Evolutionary conservation across 2,329 filamentous ascomycete species (phyloP), one percentile per base, ranked within the genome.

Genomic region (Diaporthe batatas): DNA sequence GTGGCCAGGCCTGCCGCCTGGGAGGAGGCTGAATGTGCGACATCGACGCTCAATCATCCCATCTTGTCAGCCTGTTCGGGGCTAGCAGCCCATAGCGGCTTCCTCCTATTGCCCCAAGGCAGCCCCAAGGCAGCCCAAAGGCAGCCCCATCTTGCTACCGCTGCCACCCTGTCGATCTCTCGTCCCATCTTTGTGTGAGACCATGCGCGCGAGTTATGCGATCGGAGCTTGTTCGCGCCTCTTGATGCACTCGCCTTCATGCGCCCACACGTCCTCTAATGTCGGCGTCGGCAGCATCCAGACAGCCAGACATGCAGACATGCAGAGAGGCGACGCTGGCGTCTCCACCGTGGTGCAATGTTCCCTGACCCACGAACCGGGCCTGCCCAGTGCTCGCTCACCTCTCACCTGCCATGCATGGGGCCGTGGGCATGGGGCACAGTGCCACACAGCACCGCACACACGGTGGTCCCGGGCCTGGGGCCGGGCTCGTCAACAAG

Each of bases 11-110:
- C 39, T 49, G 58, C 71, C 71, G 65, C 62, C 44, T 44, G 51
- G 62, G 55, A 51, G 32, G 62, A 67, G 62, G 62, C 62, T 69
- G 39, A 49, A 74, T 72, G 72, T 74, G 70, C 72, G 72, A 72
- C 72, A 67, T 59, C 65, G 58, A 44, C 69, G 64, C 55, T 72
- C 69, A 71, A 57, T 65, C 64, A 44, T 68, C 70, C 42, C 62
- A 72, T 72, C 51, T 69, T 36, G n/a, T 68, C 62, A 72, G 69
- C 51, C 62, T 36, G n/a, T 68, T 36, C 14, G 36, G 47, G 51
- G 58, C 53, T 62, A 57, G 68, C 47, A 59, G 65, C 32, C 57
- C 59, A 72, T 72, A 72, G 51, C 39, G 34, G 34, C 44, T 32
- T 49, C 42, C 62, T 65, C 21, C 32, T 51, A 65, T 65, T 65